Evolutionary conservation across 306 rosid species (phyloP), one percentile per base, ranked within the genome.

Genomic region (Casuarina equisetifolia): DNA sequence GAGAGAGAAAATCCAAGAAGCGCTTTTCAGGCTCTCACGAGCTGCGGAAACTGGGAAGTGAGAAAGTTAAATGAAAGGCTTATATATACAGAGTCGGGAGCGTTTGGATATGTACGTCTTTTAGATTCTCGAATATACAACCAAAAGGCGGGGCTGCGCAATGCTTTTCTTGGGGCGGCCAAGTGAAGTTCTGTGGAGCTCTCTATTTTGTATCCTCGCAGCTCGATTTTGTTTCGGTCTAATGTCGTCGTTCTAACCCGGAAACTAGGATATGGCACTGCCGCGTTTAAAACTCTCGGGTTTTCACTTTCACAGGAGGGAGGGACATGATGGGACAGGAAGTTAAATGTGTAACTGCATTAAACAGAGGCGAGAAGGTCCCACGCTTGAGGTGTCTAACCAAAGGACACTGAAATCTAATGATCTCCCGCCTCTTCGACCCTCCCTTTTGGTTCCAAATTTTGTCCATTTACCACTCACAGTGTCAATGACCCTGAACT

Each of bases 91-190:
- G 5, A 74, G 9, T 12, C 32, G 50, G 59, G 3, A 13, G 44
- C 45, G 70, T 69, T 74, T 73, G 87, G 78, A 84, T 74, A 74
- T 70, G 42, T 16, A 74, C 53, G 53, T 48, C 71, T 43, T 69
- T 71, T 49, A 80, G 87, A 78, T 83, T 86, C 90, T 86, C 74
- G 90, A 76, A 86, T 86, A 86, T 86, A 52, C 90, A 83, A 42
- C 0, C 8, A 15, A 53, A 73, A 57, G 39, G n/a, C 1, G 0
- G 49, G 5, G 6, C 7, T 46, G 72, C 17, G 43, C 49, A 9
- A 1, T 35, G 35, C 52, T 70, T 70, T 70, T 12, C 40, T 70
- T 9, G n/a, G 10, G 5, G 55, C 20, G 54, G 38, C 20, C n/a
- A 35, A 61, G 58, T 3, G 20, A 5, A 13, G 25, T 15, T 50